Conservation (phyloP, 2,329 filamentous ascomycete species). For the Septoria petroselini region DNA sequence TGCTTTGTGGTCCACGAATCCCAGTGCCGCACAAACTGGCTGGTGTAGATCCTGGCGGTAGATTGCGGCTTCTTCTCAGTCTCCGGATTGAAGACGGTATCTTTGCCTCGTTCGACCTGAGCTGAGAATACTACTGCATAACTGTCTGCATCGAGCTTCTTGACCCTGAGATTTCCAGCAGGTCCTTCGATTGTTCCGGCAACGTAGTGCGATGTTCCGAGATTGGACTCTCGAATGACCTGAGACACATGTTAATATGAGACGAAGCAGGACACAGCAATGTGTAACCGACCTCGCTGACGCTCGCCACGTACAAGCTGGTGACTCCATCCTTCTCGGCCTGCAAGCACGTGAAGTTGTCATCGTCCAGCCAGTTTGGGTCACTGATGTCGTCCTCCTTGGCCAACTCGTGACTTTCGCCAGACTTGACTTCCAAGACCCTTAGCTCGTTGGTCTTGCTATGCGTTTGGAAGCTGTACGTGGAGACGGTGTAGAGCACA, state of each 20-base stretch:
- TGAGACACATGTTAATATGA: neutral
- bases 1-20: conserved; percentile 61
- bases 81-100: conserved; percentile 58
- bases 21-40: conserved; percentile 55
- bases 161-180: conserved; percentile 49
- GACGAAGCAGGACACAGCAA: neutral
- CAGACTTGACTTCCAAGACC: conserved; percentile 65
- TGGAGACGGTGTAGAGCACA: conserved; percentile 66
- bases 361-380: conserved; percentile 71
- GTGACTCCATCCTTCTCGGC: conserved; percentile 44
- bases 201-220: conserved; percentile 38
- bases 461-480: conserved; percentile 77
- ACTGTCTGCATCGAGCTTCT: conserved; percentile 37
- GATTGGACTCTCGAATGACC: conserved; percentile 7
- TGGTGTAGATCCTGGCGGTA: conserved; percentile 51
- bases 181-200: conserved; percentile 46
- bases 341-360: conserved; percentile 56
- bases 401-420: conserved; percentile 63
- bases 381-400: conserved; percentile 65
- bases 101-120: conserved; percentile 61
- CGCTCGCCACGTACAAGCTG: conserved; percentile 25
- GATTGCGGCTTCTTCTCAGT: conserved; percentile 48
- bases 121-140: conserved; percentile 54
- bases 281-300: conserved; percentile 14
- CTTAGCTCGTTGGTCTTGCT: conserved; percentile 65